Evolutionary conservation across 306 rosid species (phyloP), one percentile per base, ranked within the genome.

Genomic region (Quercus wislizeni): DNA sequence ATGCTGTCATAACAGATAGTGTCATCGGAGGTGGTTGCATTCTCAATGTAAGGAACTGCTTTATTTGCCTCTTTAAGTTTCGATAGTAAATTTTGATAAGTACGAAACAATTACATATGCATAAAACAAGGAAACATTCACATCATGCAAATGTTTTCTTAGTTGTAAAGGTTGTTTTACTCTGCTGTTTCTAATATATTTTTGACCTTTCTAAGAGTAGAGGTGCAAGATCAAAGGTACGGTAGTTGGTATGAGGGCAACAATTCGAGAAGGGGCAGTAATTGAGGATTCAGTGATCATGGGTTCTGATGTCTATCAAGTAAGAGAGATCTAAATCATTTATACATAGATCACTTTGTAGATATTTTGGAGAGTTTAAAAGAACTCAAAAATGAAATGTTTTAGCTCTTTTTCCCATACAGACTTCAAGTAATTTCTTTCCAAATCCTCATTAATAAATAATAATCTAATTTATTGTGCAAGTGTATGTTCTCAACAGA

Each of bases 11-110:
- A 25, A 80, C 62, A 69, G 79, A 86, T 62, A 86, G 87, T 73
- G 65, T 86, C 14, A 58, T 86, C 41, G 89, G 89, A 51, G 89
- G 77, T 8, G 87, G 86, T 46, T 86, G 89, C 85, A 74, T 86
- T 71, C 78, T 86, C n/a, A 59, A 76, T 55, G 89, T 86, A 74
- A 79, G 86, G 27, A 35, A 54, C 55, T 17, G 25, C 71, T 33
- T 65, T 33, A 3, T 68, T 23, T 35, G 23, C 52, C 72, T 67
- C 51, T 67, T 14, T 0, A 63, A 10, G 15, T 63, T 63, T 19
- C 10, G 7, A 64, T 9, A 8, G 41, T 30, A 64, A 17, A 64
- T 30, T 64, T 64, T 28, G 30, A 28, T 64, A 6, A 31, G 8
- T 31, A 23, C 5, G 31, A 61, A 61, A 59, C 7, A 49, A 12